Percentiles rank a stretch among this genome's conserved stretches.
These are phyloP conservation scores for Stachybotrys chartarum DNA, from an alignment of 2,329 filamentous ascomycete species.

Conservation along the genomic window DNA sequence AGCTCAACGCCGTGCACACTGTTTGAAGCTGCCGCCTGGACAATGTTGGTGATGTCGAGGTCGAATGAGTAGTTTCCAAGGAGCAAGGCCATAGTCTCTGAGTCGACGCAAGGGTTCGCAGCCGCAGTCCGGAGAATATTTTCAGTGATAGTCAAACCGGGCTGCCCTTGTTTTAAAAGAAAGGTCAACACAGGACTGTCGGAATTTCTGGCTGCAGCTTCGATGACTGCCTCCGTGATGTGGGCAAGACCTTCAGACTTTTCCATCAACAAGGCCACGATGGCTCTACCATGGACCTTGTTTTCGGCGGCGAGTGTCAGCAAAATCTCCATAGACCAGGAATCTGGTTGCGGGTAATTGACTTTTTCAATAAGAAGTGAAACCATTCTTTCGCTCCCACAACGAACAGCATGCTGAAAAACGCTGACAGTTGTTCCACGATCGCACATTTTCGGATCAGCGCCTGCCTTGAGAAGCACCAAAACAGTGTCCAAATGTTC, in stretches of 20 bases:
- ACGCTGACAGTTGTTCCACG: neutral
- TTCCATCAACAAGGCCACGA: neutral
- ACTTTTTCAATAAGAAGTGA: neutral
- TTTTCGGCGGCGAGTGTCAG: neutral
- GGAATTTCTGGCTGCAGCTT: neutral
- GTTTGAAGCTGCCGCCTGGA: neutral
- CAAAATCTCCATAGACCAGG: neutral
- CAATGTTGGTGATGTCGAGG: neutral
- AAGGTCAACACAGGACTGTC: neutral
- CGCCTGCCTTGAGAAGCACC: neutral
- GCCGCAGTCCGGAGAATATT: neutral
- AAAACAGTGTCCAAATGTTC: neutral
- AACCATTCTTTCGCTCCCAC: neutral
- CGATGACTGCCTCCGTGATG: neutral
- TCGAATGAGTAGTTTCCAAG: neutral
- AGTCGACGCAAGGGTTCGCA: neutral
- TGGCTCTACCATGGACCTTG: neutral
- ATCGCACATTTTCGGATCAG: neutral
- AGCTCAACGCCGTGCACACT: neutral
- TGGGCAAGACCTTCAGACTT: neutral
- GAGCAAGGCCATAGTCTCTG: neutral
- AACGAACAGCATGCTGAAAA: neutral
- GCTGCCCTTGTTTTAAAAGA: too few species aligned
- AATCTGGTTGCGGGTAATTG: neutral
- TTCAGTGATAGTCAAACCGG: neutral